Percentiles rank a stretch among this genome's conserved stretches.
phyloP scores from a whole-genome alignment of 2,329 filamentous ascomycete genomes.

The Penicillium sp. region DNA sequence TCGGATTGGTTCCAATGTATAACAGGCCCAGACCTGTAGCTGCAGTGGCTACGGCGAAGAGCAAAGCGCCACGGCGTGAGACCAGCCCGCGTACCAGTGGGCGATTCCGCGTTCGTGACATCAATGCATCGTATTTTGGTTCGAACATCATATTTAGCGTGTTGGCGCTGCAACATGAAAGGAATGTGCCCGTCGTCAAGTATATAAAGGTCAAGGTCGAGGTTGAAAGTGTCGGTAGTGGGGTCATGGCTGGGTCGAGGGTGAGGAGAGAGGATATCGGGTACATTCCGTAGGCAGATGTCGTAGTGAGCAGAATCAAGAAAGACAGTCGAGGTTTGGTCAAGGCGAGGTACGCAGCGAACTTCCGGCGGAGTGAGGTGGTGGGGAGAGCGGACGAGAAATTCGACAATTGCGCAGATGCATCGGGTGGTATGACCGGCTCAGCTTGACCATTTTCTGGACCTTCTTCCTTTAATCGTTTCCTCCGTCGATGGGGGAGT shows the following conservation, averaged over 20 bases:
- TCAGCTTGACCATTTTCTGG: slow-evolving; percentile 29
- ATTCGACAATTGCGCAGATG: slow-evolving; percentile 63
- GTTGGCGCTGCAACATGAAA: slow-evolving; percentile 91
- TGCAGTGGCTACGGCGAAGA: slow-evolving; percentile 79
- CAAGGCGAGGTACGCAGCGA: slow-evolving; percentile 84
- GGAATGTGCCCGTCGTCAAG: slow-evolving; percentile 83
- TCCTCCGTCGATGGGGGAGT: slow-evolving; percentile 49
- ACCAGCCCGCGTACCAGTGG: slow-evolving; percentile 85
- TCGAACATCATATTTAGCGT: slow-evolving; percentile 98
- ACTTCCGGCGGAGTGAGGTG: slow-evolving; percentile 64
- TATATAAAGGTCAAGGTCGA: slow-evolving; percentile 91
- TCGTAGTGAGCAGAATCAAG: slow-evolving; percentile 87
- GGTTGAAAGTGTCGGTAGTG: slow-evolving; percentile 63
- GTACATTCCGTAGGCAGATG: slow-evolving; percentile 89
- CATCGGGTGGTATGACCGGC: slow-evolving; percentile 58
- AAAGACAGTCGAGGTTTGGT: slow-evolving; percentile 94
- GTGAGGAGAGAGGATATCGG: slow-evolving; percentile 85
- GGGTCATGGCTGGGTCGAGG: slow-evolving; percentile 72
- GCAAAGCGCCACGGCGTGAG: slow-evolving; percentile 68
- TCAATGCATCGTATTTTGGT: slow-evolving; percentile 83
- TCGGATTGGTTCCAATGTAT: slow-evolving; percentile 91
- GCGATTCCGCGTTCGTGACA: slow-evolving; percentile 89
- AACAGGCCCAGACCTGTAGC: slow-evolving; percentile 71
- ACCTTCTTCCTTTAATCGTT: slow-evolving; percentile 44
- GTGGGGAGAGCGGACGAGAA: slow-evolving; percentile 61